phyloP scores from a whole-genome alignment of 208 protist genomes.

The Zelonia costaricensis region DNA sequence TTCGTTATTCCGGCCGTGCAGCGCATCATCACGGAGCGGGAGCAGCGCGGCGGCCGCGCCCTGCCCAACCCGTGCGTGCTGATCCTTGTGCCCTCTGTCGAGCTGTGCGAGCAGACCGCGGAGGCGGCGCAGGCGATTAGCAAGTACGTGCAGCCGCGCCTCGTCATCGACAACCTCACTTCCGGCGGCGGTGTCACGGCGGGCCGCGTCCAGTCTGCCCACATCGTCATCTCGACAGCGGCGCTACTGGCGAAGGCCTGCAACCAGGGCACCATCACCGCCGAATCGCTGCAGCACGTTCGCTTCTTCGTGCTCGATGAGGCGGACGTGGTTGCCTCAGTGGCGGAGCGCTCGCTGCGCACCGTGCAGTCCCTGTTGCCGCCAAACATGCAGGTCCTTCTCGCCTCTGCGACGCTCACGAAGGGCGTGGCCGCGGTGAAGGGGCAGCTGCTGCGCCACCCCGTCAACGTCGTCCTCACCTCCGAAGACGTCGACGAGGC shows the following conservation, averaged over 20 bases:
- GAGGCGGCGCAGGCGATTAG: constrained; percentile 69
- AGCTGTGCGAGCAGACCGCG: constrained; percentile 95
- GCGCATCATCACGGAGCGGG: constrained; percentile 79
- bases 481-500: constrained; percentile 65
- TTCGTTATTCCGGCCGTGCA: constrained; percentile 89
- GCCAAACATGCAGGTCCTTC: constrained; percentile 86
- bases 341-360: constrained; percentile 92
- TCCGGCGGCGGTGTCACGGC: constrained; percentile 53
- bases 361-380: constrained; percentile 88
- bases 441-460: constrained; percentile 93
- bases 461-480: constrained; percentile 89
- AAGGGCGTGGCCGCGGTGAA: constrained; percentile 93
- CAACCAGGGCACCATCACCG: constrained; percentile 52
- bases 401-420: constrained; percentile 95
- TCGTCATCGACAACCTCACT: constrained; percentile 86
- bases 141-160: constrained; percentile 79
- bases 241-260: constrained; percentile 78
- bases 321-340: constrained; percentile 95
- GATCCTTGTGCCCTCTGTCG: constrained; percentile 95
- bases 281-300: constrained; percentile 60
- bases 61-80: constrained; percentile 79
- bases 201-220: constrained; percentile 60
- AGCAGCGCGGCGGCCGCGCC: constrained; percentile 38
- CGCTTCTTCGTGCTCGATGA: constrained; percentile 95
- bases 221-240: constrained; percentile 86